Evolutionary conservation across 208 protist genomes (phyloP), one percentile per base, ranked within the genome.

Genomic region (Sergeia podlipaevii): DNA sequence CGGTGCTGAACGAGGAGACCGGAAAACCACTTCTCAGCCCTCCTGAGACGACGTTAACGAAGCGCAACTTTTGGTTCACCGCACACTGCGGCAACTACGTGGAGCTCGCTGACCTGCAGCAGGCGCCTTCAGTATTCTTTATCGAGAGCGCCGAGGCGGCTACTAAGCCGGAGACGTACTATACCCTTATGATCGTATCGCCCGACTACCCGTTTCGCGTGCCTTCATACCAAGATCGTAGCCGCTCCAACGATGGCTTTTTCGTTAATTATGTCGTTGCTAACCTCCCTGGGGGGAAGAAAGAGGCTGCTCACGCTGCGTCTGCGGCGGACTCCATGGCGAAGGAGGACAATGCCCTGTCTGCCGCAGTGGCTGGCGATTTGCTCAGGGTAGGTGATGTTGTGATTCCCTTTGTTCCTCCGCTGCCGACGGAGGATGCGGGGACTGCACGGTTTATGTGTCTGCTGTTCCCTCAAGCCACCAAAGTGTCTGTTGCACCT

Each of bases 41-140:
- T 28, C 73, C 81, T 6, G 81, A 75, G 51, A 80, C 73, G 8
- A 44, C 56, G 32, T 58, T 93, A 43, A 83, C 47, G 0, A 42
- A 32, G 8, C 80, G 75, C 37, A 96, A 94, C 47, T 96, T 96
- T 66, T 94, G 86, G 90, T 89, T 90, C 63, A 94, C 90, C 2
- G 65, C 86, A 11, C 90, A 96, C 65, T 91, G 78, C 52, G 90
- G 90, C 33, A 96, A 96, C 65, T 94, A 92, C 68, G 87, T 96
- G 38, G 83, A 93, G 45, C 70, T 96, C 2, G 71, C 70, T n/a
- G 82, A 96, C 15, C 34, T 96, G 36, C 85, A 94, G 59, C 72
- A 90, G 51, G 58, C 82, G 13, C 90, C 90, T 3, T 76, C 76
- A 32, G 69, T 96, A 26, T 94, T 93, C 47, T 77, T 96, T 23